These are phyloP conservation scores for Botrytis fabae DNA, from an alignment of 2,329 filamentous ascomycete species.

Conservation along the genomic window DNA sequence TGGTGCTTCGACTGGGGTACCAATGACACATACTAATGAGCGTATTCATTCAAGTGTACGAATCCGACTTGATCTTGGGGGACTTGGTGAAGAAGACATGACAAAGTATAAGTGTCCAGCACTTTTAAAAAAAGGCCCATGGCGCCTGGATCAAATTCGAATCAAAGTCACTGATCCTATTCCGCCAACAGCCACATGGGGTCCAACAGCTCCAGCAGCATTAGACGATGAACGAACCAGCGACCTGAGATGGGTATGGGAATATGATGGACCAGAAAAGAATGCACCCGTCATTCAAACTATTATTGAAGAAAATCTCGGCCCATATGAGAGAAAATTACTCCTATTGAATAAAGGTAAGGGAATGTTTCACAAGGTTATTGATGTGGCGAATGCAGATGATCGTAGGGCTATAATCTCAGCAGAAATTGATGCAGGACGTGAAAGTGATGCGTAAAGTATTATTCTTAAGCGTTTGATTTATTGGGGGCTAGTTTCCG, in stretches of 20 bases:
- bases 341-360: constrained; percentile 44
- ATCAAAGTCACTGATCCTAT: constrained; percentile 40
- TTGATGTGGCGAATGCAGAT: constrained; percentile 17
- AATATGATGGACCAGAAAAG: constrained; percentile 50
- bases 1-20: constrained; percentile 42
- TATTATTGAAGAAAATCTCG: constrained; percentile 55
- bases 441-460: constrained; percentile 13
- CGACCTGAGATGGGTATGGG: constrained; percentile 53
- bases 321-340: constrained; percentile 53
- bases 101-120: constrained; percentile 44
- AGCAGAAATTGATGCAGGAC: constrained; percentile 13
- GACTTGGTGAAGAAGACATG: constrained; percentile 42
- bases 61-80: constrained; percentile 41
- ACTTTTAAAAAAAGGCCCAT: constrained; percentile 35
- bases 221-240: constrained; percentile 36
- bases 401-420: constrained; percentile 6
- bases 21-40: constrained; percentile 44
- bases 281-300: constrained; percentile 46
- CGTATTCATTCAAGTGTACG: constrained; percentile 43
- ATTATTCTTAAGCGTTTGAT: constrained; percentile 10
- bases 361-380: constrained; percentile 25
- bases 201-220: constrained; percentile 34
- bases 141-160: constrained; percentile 33
- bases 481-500: constrained; percentile 20
- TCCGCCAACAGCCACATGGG: constrained; percentile 40